Evolutionary conservation across 495 filamentous ascomycete species (phyloP), one percentile per base, ranked within the genome.

Genomic region (Penicillium ucsense): DNA sequence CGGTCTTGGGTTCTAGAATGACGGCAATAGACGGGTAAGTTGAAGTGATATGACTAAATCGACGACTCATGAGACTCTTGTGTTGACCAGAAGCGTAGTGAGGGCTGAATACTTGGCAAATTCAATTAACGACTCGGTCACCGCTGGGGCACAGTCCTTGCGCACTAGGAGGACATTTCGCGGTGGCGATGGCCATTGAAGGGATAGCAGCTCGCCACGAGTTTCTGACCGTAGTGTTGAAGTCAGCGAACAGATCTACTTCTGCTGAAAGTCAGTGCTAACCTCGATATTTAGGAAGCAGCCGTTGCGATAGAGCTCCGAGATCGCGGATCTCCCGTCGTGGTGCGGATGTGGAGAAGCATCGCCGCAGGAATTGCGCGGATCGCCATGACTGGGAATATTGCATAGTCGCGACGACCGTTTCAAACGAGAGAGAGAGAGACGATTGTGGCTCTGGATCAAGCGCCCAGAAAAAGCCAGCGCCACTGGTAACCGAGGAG

Each of bases 91-190:
- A 20, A 9, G 8, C 11, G 10, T 5, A 32, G 8, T 46, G 38
- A 20, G 8, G 12, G 29, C 40, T 44, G 32, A 62, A 31, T 72
- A 82, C 73, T 82, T 84, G 38, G 84, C 82, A 62, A 92, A 94
- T 60, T 86, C 81, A 42, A 94, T 59, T 31, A 95, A 67, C 1
- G 85, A 84, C 6, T 75, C 65, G 0, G 80, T 87, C 31, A 94
- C 88, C 6, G 72, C 65, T 0, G 83, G 79, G 9, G 81, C 83
- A 51, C 83, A 75, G 38, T 87, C 75, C 57, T 98, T 98, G 60
- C 90, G 89, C 48, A 95, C 83, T 37, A 97, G 70, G 42, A 98
- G 77, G 48, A 98, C 74, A 61, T 97, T 97, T 45, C 87, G 82
- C 1, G 89, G 94, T 28, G 89, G 88, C 33, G 80, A 77, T 3